Percentiles rank a stretch among this genome's conserved stretches.
phyloP scores from a whole-genome alignment of 768 basidiomycete genomes.

The Saitozyma sp. region DNA sequence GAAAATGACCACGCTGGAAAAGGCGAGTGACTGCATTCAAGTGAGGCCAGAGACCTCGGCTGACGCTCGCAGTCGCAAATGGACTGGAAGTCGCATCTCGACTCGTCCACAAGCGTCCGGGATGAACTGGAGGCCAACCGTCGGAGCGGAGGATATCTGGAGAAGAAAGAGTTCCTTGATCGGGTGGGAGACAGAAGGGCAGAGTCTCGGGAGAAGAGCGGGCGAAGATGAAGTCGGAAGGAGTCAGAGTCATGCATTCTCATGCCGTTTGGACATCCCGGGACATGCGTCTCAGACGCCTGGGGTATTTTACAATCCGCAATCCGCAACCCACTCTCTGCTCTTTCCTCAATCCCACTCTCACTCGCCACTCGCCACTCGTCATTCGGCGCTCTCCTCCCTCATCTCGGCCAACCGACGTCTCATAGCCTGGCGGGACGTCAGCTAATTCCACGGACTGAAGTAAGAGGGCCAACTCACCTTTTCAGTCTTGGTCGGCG shows the following conservation, averaged over 20 bases:
- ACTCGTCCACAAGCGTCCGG: constrained; percentile 6
- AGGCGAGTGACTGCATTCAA: constrained; percentile 29
- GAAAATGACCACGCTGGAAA: constrained; percentile 52
- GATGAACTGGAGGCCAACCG: constrained; percentile 45
- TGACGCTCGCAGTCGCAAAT: constrained; percentile 31
- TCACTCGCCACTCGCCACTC: not conserved
- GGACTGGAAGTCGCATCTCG: constrained; percentile 47
- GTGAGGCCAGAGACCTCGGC: not conserved
- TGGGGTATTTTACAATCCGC: no score
- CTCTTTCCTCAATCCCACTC: no score
- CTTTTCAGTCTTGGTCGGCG: constrained; percentile 87
- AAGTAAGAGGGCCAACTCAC: constrained; percentile 33
- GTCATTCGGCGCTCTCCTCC: constrained; percentile 66
- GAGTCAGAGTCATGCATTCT: no score
- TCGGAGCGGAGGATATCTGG: constrained; percentile 28
- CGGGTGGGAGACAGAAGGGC: constrained; percentile 55
- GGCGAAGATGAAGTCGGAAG: not conserved
- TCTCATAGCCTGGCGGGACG: constrained; percentile 62
- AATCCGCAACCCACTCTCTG: no score
- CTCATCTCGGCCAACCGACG: constrained; percentile 73
- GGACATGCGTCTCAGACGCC: no score
- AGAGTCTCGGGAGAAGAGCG: constrained; percentile 10
- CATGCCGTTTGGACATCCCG: no score
- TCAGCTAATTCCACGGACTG: not conserved
- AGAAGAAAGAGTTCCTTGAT: constrained; percentile 70